A percentile compares a stretch with the other conserved stretches of the same genome.
These are phyloP conservation scores for Crithidia sp. DNA, from an alignment of 208 protist species.

Conservation along the genomic window DNA sequence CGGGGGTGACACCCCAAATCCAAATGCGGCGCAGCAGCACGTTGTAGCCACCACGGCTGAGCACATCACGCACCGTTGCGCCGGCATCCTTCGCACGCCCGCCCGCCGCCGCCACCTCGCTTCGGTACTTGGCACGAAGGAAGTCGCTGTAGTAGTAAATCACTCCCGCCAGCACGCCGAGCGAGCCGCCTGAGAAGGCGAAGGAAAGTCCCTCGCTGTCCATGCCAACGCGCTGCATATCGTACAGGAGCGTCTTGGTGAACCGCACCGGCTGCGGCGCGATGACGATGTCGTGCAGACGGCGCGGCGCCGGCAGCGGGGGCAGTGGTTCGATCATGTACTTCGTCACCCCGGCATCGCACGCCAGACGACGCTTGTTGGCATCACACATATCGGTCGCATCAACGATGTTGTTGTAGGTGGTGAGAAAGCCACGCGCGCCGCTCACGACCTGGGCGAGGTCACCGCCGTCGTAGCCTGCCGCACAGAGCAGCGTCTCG, in stretches of 20 bases:
- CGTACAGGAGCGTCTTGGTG: slow-evolving; percentile 14
- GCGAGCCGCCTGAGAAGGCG: slow-evolving; percentile 57
- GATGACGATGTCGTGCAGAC: slow-evolving; percentile 46
- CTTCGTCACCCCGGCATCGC: slow-evolving; percentile 22
- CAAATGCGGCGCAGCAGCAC: slow-evolving; percentile 60
- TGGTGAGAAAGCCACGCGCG: slow-evolving; percentile 9
- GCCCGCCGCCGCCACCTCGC: slow-evolving; percentile 23
- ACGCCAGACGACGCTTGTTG: slow-evolving; percentile 32
- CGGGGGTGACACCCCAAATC: slow-evolving; percentile 54
- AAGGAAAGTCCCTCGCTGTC: slow-evolving; percentile 39
- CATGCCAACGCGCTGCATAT: slow-evolving; percentile 33
- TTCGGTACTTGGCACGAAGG: slow-evolving; percentile 37
- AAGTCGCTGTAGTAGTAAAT: slow-evolving; percentile 50
- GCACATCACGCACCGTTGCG: slow-evolving; percentile 33
- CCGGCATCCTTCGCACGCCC: slow-evolving; percentile 26
- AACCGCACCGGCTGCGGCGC: slow-evolving; percentile 45
- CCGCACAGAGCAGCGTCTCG: slow-evolving; percentile 41
- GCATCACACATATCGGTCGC: slow-evolving; percentile 36
- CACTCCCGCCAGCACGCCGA: slow-evolving; percentile 64
- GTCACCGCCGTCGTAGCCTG: slow-evolving; percentile 12
- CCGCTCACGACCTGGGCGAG: not conserved
- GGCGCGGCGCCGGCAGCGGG: slow-evolving; percentile 29
- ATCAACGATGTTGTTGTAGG: slow-evolving; percentile 30
- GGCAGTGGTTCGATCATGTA: slow-evolving; percentile 45
- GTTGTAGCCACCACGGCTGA: slow-evolving; percentile 39